These are phyloP conservation scores for Metschnikowia drakensbergensis DNA, from an alignment of 805 yeast species.

Conservation along the genomic window DNA sequence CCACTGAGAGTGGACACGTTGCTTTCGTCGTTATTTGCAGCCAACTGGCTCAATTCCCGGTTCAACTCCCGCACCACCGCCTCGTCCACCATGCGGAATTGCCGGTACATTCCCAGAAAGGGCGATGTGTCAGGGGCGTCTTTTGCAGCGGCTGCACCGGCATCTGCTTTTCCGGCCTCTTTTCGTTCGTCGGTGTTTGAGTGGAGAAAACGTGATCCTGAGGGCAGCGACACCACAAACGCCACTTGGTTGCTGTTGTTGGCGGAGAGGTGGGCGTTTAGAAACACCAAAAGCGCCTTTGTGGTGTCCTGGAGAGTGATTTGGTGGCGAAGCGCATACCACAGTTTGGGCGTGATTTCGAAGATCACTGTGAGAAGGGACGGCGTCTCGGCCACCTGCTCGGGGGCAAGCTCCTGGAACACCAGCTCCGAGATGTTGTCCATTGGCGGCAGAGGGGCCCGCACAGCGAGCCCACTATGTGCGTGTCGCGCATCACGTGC, in stretches of 20 bases:
- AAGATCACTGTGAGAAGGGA: slow-evolving; percentile 73
- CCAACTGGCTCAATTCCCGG: slow-evolving; percentile 23
- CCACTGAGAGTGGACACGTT: slow-evolving; percentile 51
- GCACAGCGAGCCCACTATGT: neutral
- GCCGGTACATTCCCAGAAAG: slow-evolving; percentile 74
- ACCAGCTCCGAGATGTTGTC: slow-evolving; percentile 65
- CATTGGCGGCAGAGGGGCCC: slow-evolving; percentile 33
- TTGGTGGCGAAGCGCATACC: slow-evolving; percentile 49
- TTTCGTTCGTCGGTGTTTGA: slow-evolving; percentile 41
- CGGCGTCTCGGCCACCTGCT: slow-evolving; percentile 47
- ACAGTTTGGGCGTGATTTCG: slow-evolving; percentile 71
- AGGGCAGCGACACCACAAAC: slow-evolving; percentile 69
- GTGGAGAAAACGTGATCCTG: slow-evolving; percentile 65
- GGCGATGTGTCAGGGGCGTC: slow-evolving; percentile 7
- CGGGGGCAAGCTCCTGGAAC: slow-evolving; percentile 36
- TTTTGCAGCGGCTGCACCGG: neutral
- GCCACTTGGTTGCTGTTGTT: slow-evolving; percentile 83
- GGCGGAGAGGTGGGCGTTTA: slow-evolving; percentile 84
- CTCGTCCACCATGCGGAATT: slow-evolving; percentile 76
- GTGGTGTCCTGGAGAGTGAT: slow-evolving; percentile 56
- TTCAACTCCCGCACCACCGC: slow-evolving; percentile 59
- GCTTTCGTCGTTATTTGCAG: slow-evolving; percentile 20
- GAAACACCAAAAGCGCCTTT: slow-evolving; percentile 64
- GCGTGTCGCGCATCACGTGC: neutral
- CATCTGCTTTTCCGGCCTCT: slow-evolving; percentile 14